These are phyloP conservation scores for Stagonosporopsis rhizophila DNA, from an alignment of 2,329 filamentous ascomycete species.

Conservation along the genomic window DNA sequence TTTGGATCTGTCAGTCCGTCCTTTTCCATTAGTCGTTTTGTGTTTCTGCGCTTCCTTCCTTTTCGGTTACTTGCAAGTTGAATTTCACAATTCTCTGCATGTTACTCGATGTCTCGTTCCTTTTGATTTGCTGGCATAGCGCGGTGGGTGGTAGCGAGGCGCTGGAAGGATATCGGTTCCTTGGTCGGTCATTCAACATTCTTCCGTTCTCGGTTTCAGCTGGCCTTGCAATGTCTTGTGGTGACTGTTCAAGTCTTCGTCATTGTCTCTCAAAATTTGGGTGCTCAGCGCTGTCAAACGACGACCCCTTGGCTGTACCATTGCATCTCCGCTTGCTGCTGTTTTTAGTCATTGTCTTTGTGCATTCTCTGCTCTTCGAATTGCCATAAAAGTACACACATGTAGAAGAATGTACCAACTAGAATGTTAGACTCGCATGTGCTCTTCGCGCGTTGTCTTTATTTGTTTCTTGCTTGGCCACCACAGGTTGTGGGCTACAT, in stretches of 20 bases:
- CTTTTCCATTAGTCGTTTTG: conserved; percentile 9
- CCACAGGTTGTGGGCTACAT: not conserved
- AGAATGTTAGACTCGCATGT: not conserved
- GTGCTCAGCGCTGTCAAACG: not conserved
- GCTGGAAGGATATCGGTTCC: conserved; percentile 20
- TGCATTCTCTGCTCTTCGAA: conserved; percentile 11
- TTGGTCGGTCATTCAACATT: conserved; percentile 20
- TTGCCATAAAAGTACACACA: conserved; percentile 12
- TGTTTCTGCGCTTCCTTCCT: conserved; percentile 7
- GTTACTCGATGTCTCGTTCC: conserved; percentile 14
- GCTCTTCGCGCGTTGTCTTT: not conserved
- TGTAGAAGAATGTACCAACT: conserved; percentile 14
- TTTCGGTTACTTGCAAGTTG: conserved; percentile 10
- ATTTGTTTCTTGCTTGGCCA: not conserved
- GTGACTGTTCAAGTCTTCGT: conserved; percentile 8
- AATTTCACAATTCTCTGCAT: conserved; percentile 11
- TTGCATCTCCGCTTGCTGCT: conserved; percentile 7
- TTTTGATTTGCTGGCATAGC: conserved; percentile 21
- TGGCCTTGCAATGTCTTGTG: conserved; percentile 13
- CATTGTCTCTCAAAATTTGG: not conserved
- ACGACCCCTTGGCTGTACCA: not conserved
- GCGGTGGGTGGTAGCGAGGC: conserved; percentile 22
- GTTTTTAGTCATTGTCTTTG: not conserved
- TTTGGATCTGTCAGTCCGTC: conserved; percentile 18
- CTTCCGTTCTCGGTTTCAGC: conserved; percentile 12